These are phyloP conservation scores for Thuidium tamariscinum DNA, from an alignment of 225 moss, liverwort and hornwort genomes.

Conservation along the genomic window DNA sequence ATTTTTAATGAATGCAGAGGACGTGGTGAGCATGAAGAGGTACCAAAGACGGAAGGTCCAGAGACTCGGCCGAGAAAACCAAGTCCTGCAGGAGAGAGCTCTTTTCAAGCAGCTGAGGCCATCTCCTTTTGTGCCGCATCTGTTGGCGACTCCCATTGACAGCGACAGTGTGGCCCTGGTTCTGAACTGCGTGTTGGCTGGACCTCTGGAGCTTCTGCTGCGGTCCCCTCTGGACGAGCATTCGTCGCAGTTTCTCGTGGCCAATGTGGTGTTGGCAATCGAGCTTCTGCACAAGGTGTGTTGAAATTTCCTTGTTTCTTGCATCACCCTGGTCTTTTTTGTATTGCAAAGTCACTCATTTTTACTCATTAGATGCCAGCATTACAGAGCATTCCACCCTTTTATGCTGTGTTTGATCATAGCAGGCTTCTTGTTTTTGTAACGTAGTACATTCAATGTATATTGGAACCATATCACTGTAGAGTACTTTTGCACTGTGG, in stretches of 20 bases:
- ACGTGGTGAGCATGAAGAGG: constrained; percentile 57
- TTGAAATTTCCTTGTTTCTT: neutral
- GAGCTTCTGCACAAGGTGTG: constrained; percentile 49
- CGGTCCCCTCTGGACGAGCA: constrained; percentile 45
- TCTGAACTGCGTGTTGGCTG: constrained; percentile 44
- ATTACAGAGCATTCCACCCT: neutral
- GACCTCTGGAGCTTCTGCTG: constrained; percentile 43
- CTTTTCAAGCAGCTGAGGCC: constrained; percentile 42
- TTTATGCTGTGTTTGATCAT: neutral
- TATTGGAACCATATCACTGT: neutral
- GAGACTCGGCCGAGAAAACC: constrained; percentile 39
- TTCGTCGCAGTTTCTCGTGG: constrained; percentile 22
- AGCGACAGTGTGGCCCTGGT: constrained; percentile 51
- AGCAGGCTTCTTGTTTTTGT: neutral
- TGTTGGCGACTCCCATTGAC: constrained; percentile 44
- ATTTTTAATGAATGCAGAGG: constrained; percentile 11
- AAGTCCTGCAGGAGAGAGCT: constrained; percentile 41
- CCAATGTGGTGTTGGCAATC: constrained; percentile 38
- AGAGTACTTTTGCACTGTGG: neutral
- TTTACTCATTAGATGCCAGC: neutral
- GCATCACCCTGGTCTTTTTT: neutral
- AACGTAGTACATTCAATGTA: neutral
- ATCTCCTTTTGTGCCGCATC: constrained; percentile 50
- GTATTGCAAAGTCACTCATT: neutral
- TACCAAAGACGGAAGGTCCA: constrained; percentile 56